Conservation (phyloP, 2,329 filamentous ascomycete genomes). For the Thelonectria discophora region DNA sequence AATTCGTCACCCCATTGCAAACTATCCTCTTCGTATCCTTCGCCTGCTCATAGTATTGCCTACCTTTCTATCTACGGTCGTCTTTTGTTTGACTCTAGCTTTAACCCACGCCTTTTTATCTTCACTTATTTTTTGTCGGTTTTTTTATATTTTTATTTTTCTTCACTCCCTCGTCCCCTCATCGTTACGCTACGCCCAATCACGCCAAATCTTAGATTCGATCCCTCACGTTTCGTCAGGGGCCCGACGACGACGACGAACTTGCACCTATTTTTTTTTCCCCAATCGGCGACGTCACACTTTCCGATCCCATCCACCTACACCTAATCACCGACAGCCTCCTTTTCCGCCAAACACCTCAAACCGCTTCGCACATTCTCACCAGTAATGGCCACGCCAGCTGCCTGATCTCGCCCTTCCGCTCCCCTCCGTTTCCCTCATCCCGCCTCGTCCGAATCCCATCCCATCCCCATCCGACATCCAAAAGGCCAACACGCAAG, state of each 20-base stretch:
- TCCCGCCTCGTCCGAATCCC: constrained; percentile 2
- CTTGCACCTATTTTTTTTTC: background rate
- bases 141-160: background rate
- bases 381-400: constrained; percentile 33
- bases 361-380: background rate
- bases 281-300: constrained; percentile 18
- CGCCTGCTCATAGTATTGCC: background rate
- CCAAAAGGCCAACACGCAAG: too few relatives aligned
- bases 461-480: background rate
- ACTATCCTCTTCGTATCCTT: background rate
- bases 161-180: background rate
- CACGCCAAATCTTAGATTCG: constrained; percentile 16
- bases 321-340: background rate
- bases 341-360: background rate
- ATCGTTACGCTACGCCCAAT: background rate
- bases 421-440: constrained; percentile 4
- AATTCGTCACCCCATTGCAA: background rate
- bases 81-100: too few relatives aligned
- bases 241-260: constrained; percentile 5
- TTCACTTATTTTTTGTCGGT: too few relatives aligned
- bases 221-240: constrained; percentile 16
- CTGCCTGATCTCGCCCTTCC: constrained; percentile 17
- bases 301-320: constrained; percentile 8
- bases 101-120: too few relatives aligned
- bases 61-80: too few relatives aligned